phyloP scores from a whole-genome alignment of 2,329 filamentous ascomycete genomes.

The Diaporthe vaccinii region DNA sequence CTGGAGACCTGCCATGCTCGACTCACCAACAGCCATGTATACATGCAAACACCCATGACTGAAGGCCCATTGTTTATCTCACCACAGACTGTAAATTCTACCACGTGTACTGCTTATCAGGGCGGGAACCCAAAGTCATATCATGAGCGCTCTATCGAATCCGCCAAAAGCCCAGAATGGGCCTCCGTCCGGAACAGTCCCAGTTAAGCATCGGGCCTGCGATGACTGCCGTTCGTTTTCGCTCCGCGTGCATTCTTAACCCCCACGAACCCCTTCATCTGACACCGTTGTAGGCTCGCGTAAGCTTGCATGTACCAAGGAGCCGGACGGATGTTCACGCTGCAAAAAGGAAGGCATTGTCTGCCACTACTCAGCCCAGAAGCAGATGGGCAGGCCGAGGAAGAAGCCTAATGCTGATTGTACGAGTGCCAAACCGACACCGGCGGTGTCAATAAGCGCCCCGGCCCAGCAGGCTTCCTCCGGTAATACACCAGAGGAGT shows the following conservation, averaged over 20 bases:
- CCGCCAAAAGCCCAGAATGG: constrained; percentile 1
- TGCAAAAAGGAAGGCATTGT: constrained; percentile 69
- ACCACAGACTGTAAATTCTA: neutral
- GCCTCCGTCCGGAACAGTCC: neutral
- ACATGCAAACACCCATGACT: neutral
- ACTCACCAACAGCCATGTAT: neutral
- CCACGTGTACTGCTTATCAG: neutral
- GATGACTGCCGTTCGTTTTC: constrained; percentile 74
- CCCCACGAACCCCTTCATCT: constrained; percentile 47
- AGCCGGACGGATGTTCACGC: constrained; percentile 69
- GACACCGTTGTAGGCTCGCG: constrained; percentile 62
- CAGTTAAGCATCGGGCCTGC: constrained; percentile 70
- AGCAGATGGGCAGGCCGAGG: constrained; percentile 75
- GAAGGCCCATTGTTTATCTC: neutral
- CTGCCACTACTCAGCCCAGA: constrained; percentile 75
- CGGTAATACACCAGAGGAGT: neutral
- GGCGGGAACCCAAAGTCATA: neutral
- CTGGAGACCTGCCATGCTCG: neutral
- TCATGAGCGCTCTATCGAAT: constrained; percentile 9
- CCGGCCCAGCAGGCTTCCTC: constrained; percentile 10
- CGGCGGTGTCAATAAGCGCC: neutral
- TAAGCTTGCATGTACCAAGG: constrained; percentile 76
- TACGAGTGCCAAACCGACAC: constrained; percentile 1
- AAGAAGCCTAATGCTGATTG: constrained; percentile 63
- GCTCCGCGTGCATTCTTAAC: neutral